Base-by-base conservation (phyloP, 306 rosid genomes). In the Cucurbita maxima region DNA sequence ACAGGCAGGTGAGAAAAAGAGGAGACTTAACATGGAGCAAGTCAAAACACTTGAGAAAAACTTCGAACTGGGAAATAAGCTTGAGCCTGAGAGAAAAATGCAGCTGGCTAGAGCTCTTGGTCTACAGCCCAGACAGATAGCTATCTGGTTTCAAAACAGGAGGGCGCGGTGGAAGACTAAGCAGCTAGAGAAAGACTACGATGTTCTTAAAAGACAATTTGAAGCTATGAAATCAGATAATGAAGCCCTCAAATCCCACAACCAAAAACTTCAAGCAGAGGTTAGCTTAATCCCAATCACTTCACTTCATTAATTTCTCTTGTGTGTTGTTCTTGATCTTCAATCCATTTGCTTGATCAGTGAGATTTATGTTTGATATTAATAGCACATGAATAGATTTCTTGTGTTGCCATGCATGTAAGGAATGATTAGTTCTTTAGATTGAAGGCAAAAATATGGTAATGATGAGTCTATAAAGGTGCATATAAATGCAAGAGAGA, bases 141-240 rank as follows among this genome's bases (percentile, higher is more conserved):
- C 78, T 37, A 75, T 75, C 52, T 75, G 78, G 78, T 75, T 75
- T 41, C 78, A 75, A n/a, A 75, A 75, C 53, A 63, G 78, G 13
- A 75, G 78, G 56, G 78, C 78, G 4, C 14, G 78, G 10, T 75
- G 78, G 78, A 75, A 75, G 43, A 75, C 72, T 2, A 75, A 75
- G 53, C 78, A 75, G 11, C 61, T 75, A 3, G 78, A 75, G 30
- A 75, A 75, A 63, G 78, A 75, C 44, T 75, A 75, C 7, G 78
- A 75, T 19, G 62, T 61, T 12, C 78, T 75, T 47, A 75, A 75
- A 8, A 62, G 61, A 40, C 78, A 75, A 64, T 75, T 75, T 37
- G 78, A 75, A 10, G 73, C 78, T 52, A 63, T 63, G 47, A 75
- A 75, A 75, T 67, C 78, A n/a, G 73, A 75, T 19, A 75, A 75